phyloP scores from a whole-genome alignment of 2,329 filamentous ascomycete species.

The Venturia oleaginea region DNA sequence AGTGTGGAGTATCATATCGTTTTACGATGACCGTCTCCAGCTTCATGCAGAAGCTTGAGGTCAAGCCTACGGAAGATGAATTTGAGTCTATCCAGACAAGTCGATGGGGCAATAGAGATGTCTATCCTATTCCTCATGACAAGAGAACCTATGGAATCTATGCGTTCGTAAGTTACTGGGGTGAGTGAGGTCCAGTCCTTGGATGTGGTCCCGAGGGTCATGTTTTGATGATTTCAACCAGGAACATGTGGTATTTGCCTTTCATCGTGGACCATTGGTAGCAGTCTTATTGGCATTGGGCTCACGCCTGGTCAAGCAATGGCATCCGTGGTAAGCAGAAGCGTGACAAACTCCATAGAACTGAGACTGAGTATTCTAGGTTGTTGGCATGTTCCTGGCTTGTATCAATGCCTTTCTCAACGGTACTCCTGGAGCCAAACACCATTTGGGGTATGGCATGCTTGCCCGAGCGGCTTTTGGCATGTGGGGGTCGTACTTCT shows the following conservation, averaged over 20 bases:
- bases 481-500: constrained; percentile 19
- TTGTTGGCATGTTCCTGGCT: constrained; percentile 17
- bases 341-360: neutral
- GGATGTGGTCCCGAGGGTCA: neutral
- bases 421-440: constrained; percentile 17
- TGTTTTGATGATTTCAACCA: neutral
- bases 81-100: constrained; percentile 18
- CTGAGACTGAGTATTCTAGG: neutral
- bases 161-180: constrained; percentile 17
- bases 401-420: constrained; percentile 17
- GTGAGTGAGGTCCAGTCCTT: neutral
- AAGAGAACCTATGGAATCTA: constrained; percentile 18
- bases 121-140: constrained; percentile 18
- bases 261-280: constrained; percentile 17
- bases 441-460: constrained; percentile 18
- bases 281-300: constrained; percentile 17
- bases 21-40: neutral
- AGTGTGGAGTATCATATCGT: neutral
- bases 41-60: constrained; percentile 16
- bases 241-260: constrained; percentile 18
- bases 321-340: neutral
- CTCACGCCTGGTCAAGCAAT: constrained; percentile 16
- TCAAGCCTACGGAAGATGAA: constrained; percentile 17
- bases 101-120: constrained; percentile 18
- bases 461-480: constrained; percentile 18